These are phyloP conservation scores for Verticillium albo-atrum DNA, from an alignment of 2,329 filamentous ascomycete species.

Conservation along the genomic window DNA sequence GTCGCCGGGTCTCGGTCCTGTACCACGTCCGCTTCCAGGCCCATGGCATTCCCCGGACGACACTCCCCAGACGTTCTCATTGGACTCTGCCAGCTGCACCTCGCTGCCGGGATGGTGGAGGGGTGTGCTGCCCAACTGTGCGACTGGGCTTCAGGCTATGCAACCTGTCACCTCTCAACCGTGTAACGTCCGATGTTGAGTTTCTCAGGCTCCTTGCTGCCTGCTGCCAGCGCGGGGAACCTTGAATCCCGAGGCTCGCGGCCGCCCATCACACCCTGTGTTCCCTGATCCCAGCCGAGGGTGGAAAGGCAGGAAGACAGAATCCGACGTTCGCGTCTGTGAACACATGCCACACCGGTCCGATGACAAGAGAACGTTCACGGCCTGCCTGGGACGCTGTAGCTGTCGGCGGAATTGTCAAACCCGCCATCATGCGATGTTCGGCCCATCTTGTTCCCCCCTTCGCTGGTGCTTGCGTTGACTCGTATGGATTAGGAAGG, in stretches of 20 bases:
- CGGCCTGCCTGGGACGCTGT: neutral
- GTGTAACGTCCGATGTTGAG: neutral
- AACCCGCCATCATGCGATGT: neutral
- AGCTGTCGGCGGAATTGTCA: neutral
- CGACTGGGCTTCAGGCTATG: neutral
- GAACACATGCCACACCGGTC: neutral
- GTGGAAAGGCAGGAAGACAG: neutral
- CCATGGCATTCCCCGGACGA: neutral
- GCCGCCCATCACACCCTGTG: neutral
- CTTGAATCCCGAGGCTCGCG: neutral
- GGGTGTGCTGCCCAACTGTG: neutral
- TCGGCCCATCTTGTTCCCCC: neutral
- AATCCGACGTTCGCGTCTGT: neutral
- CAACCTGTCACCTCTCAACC: neutral
- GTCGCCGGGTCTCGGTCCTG: neutral
- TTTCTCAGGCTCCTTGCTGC: too few relatives aligned
- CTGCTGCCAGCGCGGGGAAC: neutral
- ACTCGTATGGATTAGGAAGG: neutral
- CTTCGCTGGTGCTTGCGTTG: neutral
- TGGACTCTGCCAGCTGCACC: neutral
- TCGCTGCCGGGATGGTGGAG: neutral
- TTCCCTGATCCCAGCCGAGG: neutral
- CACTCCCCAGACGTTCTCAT: neutral
- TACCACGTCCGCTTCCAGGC: neutral
- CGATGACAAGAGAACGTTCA: neutral